Conservation (phyloP, 352 stramenopile species). For the Halophytophthora batemanensis region DNA sequence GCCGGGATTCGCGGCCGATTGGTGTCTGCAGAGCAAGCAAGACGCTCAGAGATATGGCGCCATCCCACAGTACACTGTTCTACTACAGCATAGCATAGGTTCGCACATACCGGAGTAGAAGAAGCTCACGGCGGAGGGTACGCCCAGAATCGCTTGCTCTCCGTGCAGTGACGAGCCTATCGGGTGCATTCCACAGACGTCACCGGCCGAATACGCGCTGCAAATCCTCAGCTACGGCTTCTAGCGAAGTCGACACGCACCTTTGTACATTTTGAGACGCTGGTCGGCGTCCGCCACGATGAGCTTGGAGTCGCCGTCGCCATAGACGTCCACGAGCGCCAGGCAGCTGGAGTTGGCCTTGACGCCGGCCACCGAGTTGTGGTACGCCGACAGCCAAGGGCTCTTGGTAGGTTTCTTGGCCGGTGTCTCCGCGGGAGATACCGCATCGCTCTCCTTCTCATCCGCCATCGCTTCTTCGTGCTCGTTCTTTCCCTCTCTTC, state of each 20-base stretch:
- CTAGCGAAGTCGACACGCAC: slow-evolving; percentile 8
- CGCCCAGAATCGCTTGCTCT: slow-evolving; percentile 77
- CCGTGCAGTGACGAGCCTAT: slow-evolving; percentile 69
- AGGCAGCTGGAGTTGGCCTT: slow-evolving; percentile 77
- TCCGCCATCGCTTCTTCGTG: slow-evolving; percentile 20
- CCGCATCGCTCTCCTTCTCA: slow-evolving; percentile 22
- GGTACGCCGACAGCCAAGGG: slow-evolving; percentile 86
- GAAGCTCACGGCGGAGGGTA: slow-evolving; percentile 62
- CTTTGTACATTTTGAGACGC: slow-evolving; percentile 88
- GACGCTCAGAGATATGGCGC: not conserved
- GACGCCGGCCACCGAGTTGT: slow-evolving; percentile 89
- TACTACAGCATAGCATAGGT: not conserved
- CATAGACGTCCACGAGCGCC: slow-evolving; percentile 78
- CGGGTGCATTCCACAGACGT: not conserved
- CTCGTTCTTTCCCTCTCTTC: slow-evolving; percentile 21
- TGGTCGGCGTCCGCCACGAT: slow-evolving; percentile 77
- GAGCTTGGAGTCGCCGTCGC: slow-evolving; percentile 80
- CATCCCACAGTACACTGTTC: not conserved
- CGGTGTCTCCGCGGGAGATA: slow-evolving; percentile 3
- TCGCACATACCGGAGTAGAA: slow-evolving; percentile 65
- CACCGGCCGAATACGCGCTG: not conserved
- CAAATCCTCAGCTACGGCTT: not conserved
- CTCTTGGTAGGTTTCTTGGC: slow-evolving; percentile 28
- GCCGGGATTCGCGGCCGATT: slow-evolving; percentile 70
- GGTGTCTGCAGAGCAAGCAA: slow-evolving; percentile 31